phyloP scores from a whole-genome alignment of 768 basidiomycete species.

The Postia placenta region DNA sequence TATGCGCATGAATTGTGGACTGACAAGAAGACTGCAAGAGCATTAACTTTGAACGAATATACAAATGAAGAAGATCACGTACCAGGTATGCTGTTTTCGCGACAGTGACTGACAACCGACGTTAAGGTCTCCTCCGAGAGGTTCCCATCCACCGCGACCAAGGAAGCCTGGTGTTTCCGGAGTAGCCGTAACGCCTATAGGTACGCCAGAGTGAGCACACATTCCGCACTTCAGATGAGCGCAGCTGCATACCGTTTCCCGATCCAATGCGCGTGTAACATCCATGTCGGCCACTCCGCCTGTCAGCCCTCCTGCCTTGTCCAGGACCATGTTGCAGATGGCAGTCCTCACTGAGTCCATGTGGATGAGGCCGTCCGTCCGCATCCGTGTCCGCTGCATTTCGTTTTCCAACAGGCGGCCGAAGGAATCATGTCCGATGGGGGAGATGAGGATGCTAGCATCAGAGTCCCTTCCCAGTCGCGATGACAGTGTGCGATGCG shows the following conservation, averaged over 20 bases:
- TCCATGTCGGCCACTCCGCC: slow-evolving; percentile 94
- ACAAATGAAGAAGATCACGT: slow-evolving; percentile 21
- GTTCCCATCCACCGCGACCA: slow-evolving; percentile 79
- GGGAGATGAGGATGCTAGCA: slow-evolving; percentile 61
- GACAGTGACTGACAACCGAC: slow-evolving; percentile 46
- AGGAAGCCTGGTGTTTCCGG: slow-evolving; percentile 37
- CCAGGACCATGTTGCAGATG: slow-evolving; percentile 83
- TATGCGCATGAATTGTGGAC: background rate
- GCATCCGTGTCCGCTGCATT: slow-evolving; percentile 61
- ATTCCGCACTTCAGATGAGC: background rate
- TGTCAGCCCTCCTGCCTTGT: slow-evolving; percentile 60
- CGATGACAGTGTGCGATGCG: slow-evolving; percentile 54
- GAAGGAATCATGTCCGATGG: slow-evolving; percentile 72
- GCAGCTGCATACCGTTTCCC: slow-evolving; percentile 33
- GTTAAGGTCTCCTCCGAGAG: slow-evolving; percentile 48
- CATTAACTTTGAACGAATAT: background rate
- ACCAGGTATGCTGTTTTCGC: slow-evolving; percentile 46
- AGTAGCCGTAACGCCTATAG: slow-evolving; percentile 49
- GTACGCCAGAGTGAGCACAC: background rate
- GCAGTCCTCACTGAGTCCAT: slow-evolving; percentile 46
- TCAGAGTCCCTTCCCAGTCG: slow-evolving; percentile 16
- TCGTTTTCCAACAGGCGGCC: slow-evolving; percentile 60
- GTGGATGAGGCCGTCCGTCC: slow-evolving; percentile 70
- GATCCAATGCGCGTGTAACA: slow-evolving; percentile 46
- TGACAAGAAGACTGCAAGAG: background rate